Base-by-base conservation (phyloP, 108 stramenopile genomes). In the Stephanodiscus triporus region DNA sequence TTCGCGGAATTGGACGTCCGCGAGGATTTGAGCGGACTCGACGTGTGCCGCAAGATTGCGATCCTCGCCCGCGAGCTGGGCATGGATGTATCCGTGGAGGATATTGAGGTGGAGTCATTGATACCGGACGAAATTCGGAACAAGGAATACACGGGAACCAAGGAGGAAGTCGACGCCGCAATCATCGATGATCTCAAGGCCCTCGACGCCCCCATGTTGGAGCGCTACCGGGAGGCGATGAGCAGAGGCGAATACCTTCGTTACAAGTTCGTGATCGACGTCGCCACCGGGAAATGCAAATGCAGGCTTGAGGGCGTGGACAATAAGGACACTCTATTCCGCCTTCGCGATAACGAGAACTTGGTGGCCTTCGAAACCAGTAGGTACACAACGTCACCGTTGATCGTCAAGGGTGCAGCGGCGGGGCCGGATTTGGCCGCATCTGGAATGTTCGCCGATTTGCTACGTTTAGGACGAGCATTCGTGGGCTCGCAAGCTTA, bases 341-440 rank as follows among this genome's bases (percentile, higher is more conserved):
- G 89, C 47, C 84, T 90, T 13, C 84, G 84, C 37, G 73, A 65
- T 19, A 88, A 84, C 60, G 89, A 90, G 62, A 90, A 89, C 66
- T 78, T 86, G 72, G 84, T 87, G 10, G 78, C 88, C 1, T 86
- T 88, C 59, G 85, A 87, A 51, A 88, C 90, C 0, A 66, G 78
- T 30, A 85, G 92, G 32, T 91, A 89, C 70, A 80, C 76, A 11
- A 74, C 87, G 5, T 87, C 91, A 9, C 95, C 95, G 6, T 66
- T 94, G 67, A 90, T 94, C 63, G 78, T 96, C 27, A 93, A 94
- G 77, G 95, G 93, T 30, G 89, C 95, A 40, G 89, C 93, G 32
- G 91, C 93, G 11, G 91, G 91, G 14, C 87, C 95, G 13, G 89
- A 90, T 23, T 74, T 90, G 22, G 84, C 91, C 13, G 93, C 95